Evolutionary conservation across 2,329 filamentous ascomycete species (phyloP).

Genomic region (Fusarium nanum): DNA sequence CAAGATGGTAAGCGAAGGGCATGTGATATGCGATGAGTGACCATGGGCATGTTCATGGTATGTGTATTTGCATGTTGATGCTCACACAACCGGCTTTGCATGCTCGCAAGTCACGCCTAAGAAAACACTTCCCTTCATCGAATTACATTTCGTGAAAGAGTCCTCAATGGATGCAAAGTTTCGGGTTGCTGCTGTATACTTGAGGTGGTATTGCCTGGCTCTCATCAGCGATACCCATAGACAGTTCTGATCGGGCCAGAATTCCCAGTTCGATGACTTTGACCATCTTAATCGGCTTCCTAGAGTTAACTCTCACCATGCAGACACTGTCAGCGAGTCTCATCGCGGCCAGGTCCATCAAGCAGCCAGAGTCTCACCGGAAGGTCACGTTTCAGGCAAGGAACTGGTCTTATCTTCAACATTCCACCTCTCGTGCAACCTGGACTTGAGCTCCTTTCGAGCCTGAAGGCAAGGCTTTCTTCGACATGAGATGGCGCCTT

Average conservation of each 20-base stretch:
- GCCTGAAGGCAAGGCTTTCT: background rate
- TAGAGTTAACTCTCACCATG: background rate
- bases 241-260: background rate
- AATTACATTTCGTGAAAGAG: background rate
- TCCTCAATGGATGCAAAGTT: background rate
- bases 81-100: background rate
- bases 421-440: background rate
- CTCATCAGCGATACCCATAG: background rate
- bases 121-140: background rate
- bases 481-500: background rate
- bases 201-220: background rate
- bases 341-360: background rate
- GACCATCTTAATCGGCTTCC: background rate
- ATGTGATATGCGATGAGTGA: slow-evolving; percentile 12
- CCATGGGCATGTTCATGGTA: background rate
- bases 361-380: background rate
- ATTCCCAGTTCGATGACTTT: background rate
- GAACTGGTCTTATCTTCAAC: background rate
- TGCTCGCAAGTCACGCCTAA: background rate
- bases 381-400: background rate
- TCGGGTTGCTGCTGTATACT: background rate
- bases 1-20: background rate
- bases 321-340: background rate
- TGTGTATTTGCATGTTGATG: background rate
- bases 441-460: background rate